Base-by-base conservation (phyloP, 805 yeast genomes). In the Zygosaccharomyces pseudorouxii region DNA sequence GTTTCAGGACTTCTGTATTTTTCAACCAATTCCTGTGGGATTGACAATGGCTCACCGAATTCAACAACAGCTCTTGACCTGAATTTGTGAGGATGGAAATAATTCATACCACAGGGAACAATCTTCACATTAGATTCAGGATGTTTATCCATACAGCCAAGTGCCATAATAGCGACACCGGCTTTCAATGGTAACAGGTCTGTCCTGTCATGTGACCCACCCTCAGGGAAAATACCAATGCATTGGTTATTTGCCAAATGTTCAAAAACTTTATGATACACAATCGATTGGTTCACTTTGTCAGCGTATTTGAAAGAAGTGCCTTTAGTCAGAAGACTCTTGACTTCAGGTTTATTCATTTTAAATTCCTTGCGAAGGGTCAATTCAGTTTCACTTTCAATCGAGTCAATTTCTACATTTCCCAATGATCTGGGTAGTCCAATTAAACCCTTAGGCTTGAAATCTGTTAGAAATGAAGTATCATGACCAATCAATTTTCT, bases 31-130 rank as follows among this genome's bases (percentile, higher is more conserved):
- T 77, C 79, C 19, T 70, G 68, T 3, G 78, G 67, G 31, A 93
- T 81, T 44, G 79, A 83, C 48, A 90, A 79, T 5, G 97, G 96
- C 48, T 81, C 76, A 12, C 99, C 99, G 69, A 90, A 92, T 68
- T 92, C 99, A 41, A 93, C 78, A 14, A 92, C 96, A 2, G 97
- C 97, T 58, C 99, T 78, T 5, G 96, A 88, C 67, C 99, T 78
- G 71, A 93, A 92, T 65, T 87, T 89, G 70, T 92, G 95, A 4
- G 97, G 92, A 62, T 88, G 95, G 77, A 92, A 92, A 69, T 92
- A 92, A 69, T 92, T 92, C 92, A 93, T 84, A 37, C 99, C 99
- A 64, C 96, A 89, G 3, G 98, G 98, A 11, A 93, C 95, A 56
- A 92, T 88, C 58, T 83, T 82, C 3, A 92, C 92, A 48, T 83